Evolutionary conservation across 306 rosid species (phyloP).

Genomic region (Ziziphus jujuba): DNA sequence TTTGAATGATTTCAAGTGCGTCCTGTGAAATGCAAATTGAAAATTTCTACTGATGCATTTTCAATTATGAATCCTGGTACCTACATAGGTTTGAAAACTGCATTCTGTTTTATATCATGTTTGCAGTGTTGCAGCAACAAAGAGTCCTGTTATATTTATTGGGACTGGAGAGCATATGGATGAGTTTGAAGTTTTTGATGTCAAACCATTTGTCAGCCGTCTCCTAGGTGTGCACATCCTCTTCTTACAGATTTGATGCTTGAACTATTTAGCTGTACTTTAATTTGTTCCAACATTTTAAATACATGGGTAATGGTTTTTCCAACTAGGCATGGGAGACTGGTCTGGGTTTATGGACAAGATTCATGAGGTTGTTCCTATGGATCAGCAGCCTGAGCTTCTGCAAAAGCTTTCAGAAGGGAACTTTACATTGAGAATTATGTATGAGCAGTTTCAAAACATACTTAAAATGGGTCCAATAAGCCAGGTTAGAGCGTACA

Average conservation of each 20-base stretch:
- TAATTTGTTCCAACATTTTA: slow-evolving; percentile 5
- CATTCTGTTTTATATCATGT: slow-evolving; percentile 14
- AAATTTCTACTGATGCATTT: too few relatives aligned
- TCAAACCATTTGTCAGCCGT: slow-evolving; percentile 87
- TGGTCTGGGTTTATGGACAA: slow-evolving; percentile 86
- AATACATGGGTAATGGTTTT: slow-evolving; percentile 8
- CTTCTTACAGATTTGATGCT: background rate
- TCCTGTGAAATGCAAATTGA: too few relatives aligned
- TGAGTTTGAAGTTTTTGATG: slow-evolving; percentile 86
- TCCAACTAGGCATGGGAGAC: slow-evolving; percentile 75
- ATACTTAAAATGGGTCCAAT: slow-evolving; percentile 84
- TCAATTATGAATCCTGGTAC: background rate
- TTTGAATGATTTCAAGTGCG: too few relatives aligned
- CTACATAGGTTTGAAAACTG: slow-evolving; percentile 17
- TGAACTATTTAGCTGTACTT: background rate
- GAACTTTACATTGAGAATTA: slow-evolving; percentile 76
- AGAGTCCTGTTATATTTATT: slow-evolving; percentile 82
- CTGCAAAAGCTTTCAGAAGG: slow-evolving; percentile 85
- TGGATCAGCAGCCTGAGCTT: slow-evolving; percentile 89
- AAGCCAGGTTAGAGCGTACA: slow-evolving; percentile 45
- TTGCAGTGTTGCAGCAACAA: slow-evolving; percentile 82
- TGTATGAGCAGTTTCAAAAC: slow-evolving; percentile 84
- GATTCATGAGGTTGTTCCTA: slow-evolving; percentile 88
- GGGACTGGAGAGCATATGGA: slow-evolving; percentile 91
- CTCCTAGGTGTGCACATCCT: slow-evolving; percentile 50